Conservation (phyloP, 1,139 yeast species). For the Geotrichum fermentans region DNA sequence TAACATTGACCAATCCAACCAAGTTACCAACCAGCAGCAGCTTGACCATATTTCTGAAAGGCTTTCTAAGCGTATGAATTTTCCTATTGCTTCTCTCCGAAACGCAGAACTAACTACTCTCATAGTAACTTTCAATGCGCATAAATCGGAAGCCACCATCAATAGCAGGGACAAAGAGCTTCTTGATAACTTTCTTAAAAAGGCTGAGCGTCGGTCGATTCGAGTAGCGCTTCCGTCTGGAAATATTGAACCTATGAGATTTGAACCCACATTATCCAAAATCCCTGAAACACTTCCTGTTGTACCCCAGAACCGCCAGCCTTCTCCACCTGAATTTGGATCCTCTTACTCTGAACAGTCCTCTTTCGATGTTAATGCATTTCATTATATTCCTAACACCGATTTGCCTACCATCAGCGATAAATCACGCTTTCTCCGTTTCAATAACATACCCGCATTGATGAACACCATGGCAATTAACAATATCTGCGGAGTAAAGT, state of each 20-base stretch:
- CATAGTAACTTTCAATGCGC: too few relatives aligned
- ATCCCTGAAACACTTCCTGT: too few relatives aligned
- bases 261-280: too few relatives aligned
- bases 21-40: neutral
- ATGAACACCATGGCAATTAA: neutral
- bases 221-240: constrained; percentile 16
- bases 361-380: constrained; percentile 15
- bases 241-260: too few relatives aligned
- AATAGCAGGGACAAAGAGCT: constrained; percentile 3
- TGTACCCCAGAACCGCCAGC: too few relatives aligned
- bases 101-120: neutral
- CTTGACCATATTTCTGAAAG: constrained; percentile 9
- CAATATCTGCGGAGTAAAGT: constrained; percentile 15
- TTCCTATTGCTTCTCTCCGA: neutral
- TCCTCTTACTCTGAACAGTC: neutral
- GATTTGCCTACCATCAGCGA: neutral
- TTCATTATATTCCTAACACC: constrained; percentile 8
- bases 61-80: constrained; percentile 6
- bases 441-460: constrained; percentile 3
- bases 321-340: neutral
- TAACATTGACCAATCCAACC: neutral
- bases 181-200: constrained; percentile 11
- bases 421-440: constrained; percentile 8
- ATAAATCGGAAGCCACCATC: neutral
- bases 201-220: constrained; percentile 16